phyloP scores from a whole-genome alignment of 495 filamentous ascomycete genomes.

The Lineolata rhizophorae region DNA sequence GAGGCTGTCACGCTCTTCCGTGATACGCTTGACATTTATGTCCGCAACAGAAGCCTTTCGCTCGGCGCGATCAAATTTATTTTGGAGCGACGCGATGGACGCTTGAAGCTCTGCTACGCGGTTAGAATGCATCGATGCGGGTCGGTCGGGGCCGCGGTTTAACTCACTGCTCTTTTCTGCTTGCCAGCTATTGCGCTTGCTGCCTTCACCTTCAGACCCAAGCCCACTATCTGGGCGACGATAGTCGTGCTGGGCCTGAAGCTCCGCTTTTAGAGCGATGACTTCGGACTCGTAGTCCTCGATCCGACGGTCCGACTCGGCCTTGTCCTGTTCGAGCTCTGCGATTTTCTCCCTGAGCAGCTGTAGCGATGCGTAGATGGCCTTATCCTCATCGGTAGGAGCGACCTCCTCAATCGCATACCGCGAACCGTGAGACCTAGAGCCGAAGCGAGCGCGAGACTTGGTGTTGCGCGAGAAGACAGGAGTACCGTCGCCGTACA shows the following conservation, averaged over 20 bases:
- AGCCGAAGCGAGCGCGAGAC: conserved; percentile 32
- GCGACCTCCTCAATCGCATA: conserved; percentile 30
- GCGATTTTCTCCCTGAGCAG: conserved; percentile 44
- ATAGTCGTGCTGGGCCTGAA: conserved; percentile 22
- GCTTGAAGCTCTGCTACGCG: conserved; percentile 23
- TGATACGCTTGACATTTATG: conserved; percentile 33
- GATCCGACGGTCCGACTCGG: conserved; percentile 31
- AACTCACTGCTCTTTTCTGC: conserved; percentile 33
- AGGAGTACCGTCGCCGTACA: conserved; percentile 42
- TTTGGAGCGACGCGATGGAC: conserved; percentile 32
- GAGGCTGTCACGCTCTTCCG: conserved; percentile 40
- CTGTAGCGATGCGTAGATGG: conserved; percentile 42
- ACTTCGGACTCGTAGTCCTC: conserved; percentile 35
- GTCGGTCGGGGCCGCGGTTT: too few relatives aligned
- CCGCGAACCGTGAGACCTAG: conserved; percentile 3
- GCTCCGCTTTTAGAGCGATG: conserved; percentile 27
- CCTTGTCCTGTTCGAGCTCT: conserved; percentile 35
- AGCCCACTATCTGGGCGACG: conserved; percentile 22
- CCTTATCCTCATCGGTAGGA: conserved; percentile 46
- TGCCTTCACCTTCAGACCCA: conserved; percentile 20
- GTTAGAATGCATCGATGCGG: too few relatives aligned
- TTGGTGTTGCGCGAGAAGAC: conserved; percentile 31
- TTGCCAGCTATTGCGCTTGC: conserved; percentile 16
- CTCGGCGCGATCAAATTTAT: conserved; percentile 33
- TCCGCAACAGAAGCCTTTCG: conserved; percentile 38